phyloP scores from a whole-genome alignment of 495 filamentous ascomycete genomes.

The Choiromyces venosus region DNA sequence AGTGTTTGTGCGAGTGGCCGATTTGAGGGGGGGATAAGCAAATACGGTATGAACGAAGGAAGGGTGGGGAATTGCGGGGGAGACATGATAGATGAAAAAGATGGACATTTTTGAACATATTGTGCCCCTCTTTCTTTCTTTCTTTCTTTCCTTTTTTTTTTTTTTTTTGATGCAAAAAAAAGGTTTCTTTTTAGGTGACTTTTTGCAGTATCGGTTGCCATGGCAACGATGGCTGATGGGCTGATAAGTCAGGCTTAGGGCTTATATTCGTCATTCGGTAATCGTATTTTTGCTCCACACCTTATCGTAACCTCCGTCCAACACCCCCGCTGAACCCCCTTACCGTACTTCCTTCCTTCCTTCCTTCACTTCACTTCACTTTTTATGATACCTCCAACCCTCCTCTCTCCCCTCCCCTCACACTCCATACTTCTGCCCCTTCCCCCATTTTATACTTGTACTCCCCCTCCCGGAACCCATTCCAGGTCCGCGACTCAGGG shows the following conservation, averaged over 20 bases:
- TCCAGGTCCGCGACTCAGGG: not conserved
- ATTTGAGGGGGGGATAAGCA: not conserved
- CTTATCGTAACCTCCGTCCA: conserved; percentile 29
- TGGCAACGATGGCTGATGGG: conserved; percentile 15
- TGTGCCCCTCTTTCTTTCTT: too few relatives aligned
- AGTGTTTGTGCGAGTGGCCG: not conserved
- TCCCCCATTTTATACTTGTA: not conserved
- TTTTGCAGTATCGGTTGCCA: conserved; percentile 15
- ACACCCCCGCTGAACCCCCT: conserved; percentile 12
- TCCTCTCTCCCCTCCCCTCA: conserved; percentile 4
- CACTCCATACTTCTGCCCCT: not conserved
- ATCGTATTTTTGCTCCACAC: conserved; percentile 16
- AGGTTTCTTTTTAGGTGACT: not conserved
- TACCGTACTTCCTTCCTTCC: not conserved
- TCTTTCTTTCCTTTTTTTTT: too few relatives aligned
- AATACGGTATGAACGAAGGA: too few relatives aligned
- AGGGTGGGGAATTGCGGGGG: too few relatives aligned
- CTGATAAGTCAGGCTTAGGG: conserved; percentile 17
- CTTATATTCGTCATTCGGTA: conserved; percentile 9
- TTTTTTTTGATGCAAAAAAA: too few relatives aligned
- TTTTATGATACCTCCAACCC: not conserved
- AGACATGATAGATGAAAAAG: too few relatives aligned
- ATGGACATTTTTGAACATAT: too few relatives aligned
- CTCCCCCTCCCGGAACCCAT: not conserved
- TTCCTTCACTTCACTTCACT: not conserved